These are phyloP conservation scores for Diophrys sp. DNA, from an alignment of 73 alveolate genomes.

Conservation along the genomic window DNA sequence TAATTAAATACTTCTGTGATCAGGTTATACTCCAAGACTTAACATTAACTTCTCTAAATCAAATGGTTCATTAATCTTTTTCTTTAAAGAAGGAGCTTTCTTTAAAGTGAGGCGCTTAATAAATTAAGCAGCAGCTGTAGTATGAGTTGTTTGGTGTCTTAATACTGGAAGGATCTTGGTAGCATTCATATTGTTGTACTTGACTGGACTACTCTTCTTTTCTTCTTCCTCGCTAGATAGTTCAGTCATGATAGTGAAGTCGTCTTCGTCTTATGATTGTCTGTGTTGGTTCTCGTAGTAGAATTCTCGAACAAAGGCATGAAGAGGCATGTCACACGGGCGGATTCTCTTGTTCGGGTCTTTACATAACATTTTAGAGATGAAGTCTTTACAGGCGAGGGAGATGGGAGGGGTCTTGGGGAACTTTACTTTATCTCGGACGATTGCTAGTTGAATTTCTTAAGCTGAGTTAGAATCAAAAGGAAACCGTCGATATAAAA, in stretches of 20 bases:
- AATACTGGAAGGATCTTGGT: background rate
- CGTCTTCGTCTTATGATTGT: background rate
- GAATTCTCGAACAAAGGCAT: background rate
- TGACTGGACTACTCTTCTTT: background rate
- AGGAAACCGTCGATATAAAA: conserved; percentile 41
- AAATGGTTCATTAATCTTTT: too few relatives aligned
- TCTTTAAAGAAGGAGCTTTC: too few relatives aligned
- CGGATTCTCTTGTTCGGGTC: conserved; percentile 10
- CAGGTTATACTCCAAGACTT: too few relatives aligned
- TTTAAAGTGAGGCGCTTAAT: too few relatives aligned
- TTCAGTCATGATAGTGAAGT: background rate
- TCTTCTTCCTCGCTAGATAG: background rate
- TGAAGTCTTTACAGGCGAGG: background rate
- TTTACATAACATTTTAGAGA: conserved; percentile 5
- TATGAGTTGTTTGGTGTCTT: background rate
- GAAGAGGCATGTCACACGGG: background rate
- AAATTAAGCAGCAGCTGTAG: too few relatives aligned
- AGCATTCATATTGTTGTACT: background rate
- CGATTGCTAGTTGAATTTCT: background rate
- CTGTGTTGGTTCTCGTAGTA: background rate
- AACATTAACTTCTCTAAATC: too few relatives aligned
- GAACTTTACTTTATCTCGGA: background rate
- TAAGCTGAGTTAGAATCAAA: conserved; percentile 36
- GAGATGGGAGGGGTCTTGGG: background rate
- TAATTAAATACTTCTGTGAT: too few relatives aligned